phyloP scores from a whole-genome alignment of 768 basidiomycete genomes.

The Auriscalpium orientale region DNA sequence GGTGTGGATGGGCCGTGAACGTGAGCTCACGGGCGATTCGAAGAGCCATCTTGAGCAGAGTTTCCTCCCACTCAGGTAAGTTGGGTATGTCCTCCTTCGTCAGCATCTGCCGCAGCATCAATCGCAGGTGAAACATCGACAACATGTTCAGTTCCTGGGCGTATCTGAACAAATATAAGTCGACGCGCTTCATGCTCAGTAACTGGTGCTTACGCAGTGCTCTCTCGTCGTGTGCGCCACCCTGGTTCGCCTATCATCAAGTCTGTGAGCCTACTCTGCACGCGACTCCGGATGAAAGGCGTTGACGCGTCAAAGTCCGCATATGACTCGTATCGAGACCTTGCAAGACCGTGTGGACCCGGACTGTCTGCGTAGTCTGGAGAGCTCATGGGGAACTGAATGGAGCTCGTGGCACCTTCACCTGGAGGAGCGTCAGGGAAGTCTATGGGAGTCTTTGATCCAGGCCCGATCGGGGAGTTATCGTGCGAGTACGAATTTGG shows the following conservation, averaged over 20 bases:
- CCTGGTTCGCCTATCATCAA: constrained; percentile 51
- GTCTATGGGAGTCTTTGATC: constrained; percentile 47
- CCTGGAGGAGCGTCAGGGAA: constrained; percentile 44
- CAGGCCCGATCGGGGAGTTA: constrained; percentile 35
- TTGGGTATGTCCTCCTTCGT: constrained; percentile 77
- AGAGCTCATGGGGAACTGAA: constrained; percentile 76
- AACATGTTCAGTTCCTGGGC: constrained; percentile 77
- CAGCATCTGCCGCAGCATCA: constrained; percentile 89
- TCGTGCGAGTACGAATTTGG: constrained; percentile 35
- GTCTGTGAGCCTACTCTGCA: constrained; percentile 65
- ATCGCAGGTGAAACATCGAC: constrained; percentile 83
- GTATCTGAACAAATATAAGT: constrained; percentile 39
- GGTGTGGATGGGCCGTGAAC: constrained; percentile 60
- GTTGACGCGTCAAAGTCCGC: constrained; percentile 66
- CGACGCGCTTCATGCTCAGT: neutral
- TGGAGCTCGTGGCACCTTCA: constrained; percentile 54
- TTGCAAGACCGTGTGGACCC: constrained; percentile 49
- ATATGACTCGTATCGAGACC: constrained; percentile 64
- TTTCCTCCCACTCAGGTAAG: constrained; percentile 81
- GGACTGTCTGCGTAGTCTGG: constrained; percentile 50
- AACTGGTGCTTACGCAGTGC: constrained; percentile 64
- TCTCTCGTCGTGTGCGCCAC: constrained; percentile 84
- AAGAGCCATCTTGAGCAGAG: constrained; percentile 72
- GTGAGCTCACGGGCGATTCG: constrained; percentile 82
- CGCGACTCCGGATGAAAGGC: constrained; percentile 80